Evolutionary conservation across 2,329 filamentous ascomycete species (phyloP), one percentile per base, ranked within the genome.

Genomic region (Blastomyces percursus): DNA sequence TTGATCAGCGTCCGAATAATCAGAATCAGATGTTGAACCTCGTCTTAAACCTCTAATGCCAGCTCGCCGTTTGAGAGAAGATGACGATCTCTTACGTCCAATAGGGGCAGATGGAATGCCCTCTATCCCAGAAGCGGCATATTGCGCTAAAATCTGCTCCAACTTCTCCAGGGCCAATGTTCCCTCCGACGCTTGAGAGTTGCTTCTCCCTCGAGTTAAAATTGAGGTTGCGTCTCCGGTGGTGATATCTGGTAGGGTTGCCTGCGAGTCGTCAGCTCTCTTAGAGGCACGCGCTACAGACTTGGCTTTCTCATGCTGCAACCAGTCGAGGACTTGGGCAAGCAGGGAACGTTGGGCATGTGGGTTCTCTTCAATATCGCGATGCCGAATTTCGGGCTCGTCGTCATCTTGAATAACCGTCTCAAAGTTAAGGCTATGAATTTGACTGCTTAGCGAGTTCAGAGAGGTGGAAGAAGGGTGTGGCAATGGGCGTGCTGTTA

Each of bases 321-420:
- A 78, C 93, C 93, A 97, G 67, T 90, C 85, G 32, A 84, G 82
- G 16, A 96, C 86, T 71, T 95, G 90, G 24, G 86, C 81, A 35
- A 94, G 76, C 8, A 95, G 71, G 54, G 66, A 68, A 57, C 71
- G 66, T 48, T 75, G 74, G 27, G 68, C 61, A 48, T 64, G 61
- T 27, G 56, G 35, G 55, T 30, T 56, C 9, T 63, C 61, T 35
- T 66, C 65, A 32, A 21, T 52, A 16, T 42, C 35, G 9, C 14
- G 32, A 9, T 8, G 19, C 50, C 35, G 50, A 32, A 32, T 24
- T 54, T 44, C 50, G 48, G 48, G 46, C 19, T 56, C 62, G n/a
- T 63, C 64, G 19, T 42, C 50, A 40, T 48, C 57, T 32, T 54
- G 61, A 27, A 56, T 59, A 40, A 54, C 60, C 16, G 61, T 56